Conservation (phyloP, 1,139 yeast species). For the Geotrichum carabidarum region DNA sequence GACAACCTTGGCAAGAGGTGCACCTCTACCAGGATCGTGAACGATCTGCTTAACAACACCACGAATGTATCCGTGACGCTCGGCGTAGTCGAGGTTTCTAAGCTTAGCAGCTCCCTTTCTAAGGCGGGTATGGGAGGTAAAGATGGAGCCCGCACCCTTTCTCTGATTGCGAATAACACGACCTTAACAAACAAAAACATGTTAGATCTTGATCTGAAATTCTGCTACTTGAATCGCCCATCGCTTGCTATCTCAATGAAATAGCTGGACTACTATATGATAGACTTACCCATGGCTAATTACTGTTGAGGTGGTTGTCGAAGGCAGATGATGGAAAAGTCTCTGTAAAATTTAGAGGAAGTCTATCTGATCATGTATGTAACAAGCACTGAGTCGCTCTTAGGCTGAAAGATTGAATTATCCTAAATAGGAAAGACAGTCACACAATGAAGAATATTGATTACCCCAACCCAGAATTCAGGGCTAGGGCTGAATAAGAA, state of each 20-base stretch:
- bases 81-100: slow-evolving; percentile 98
- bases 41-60: slow-evolving; percentile 97
- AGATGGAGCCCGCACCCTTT: slow-evolving; percentile 99
- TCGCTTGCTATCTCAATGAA: neutral
- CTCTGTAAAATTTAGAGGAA: slow-evolving; percentile 5
- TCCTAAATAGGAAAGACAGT: slow-evolving; percentile 10
- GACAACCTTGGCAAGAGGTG: slow-evolving; percentile 97
- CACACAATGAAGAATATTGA: neutral
- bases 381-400: neutral
- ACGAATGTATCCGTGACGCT: slow-evolving; percentile 99
- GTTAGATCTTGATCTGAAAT: neutral
- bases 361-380: neutral
- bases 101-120: slow-evolving; percentile 99
- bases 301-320: slow-evolving; percentile 16
- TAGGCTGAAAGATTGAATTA: neutral
- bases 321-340: slow-evolving; percentile 18
- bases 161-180: slow-evolving; percentile 99
- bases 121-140: slow-evolving; percentile 99
- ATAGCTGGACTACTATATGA: neutral
- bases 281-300: slow-evolving; percentile 19
- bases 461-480: neutral
- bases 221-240: neutral
- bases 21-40: slow-evolving; percentile 99
- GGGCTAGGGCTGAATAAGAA: neutral
- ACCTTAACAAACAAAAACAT: slow-evolving; percentile 44